These are phyloP conservation scores for Tephrocybe sp. DNA, from an alignment of 768 basidiomycete species.

Conservation along the genomic window DNA sequence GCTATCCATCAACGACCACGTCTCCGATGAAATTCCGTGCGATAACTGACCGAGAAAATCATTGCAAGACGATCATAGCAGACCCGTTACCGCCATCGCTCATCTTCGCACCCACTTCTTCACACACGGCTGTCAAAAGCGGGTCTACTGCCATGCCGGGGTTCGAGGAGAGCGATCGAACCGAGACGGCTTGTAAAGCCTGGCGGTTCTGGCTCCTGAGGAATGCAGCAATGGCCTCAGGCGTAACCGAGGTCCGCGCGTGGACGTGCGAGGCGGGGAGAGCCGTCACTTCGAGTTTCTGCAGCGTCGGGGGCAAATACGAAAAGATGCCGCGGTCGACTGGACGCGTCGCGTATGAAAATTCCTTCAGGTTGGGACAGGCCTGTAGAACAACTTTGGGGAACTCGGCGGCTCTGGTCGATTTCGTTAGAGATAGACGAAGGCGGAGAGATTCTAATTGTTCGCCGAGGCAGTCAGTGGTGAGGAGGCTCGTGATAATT, in stretches of 20 bases:
- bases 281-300: conserved; percentile 8
- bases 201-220: conserved; percentile 4
- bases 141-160: conserved; percentile 3
- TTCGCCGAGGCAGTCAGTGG: neutral
- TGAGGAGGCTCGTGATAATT: conserved; percentile 3
- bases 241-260: conserved; percentile 6
- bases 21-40: neutral
- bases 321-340: conserved; percentile 4
- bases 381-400: conserved; percentile 3
- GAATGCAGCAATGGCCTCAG: conserved; percentile 5
- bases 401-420: neutral
- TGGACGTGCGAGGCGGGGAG: conserved; percentile 6
- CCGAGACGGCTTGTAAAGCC: conserved; percentile 1
- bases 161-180: conserved; percentile 5
- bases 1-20: neutral
- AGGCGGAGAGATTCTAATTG: conserved; percentile 2
- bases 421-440: conserved; percentile 3
- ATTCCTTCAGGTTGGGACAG: conserved; percentile 8
- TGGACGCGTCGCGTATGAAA: conserved; percentile 7
- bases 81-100: conserved; percentile 10
- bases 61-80: conserved; percentile 5
- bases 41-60: neutral
- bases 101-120: conserved; percentile 7
- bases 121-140: conserved; percentile 7
- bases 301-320: conserved; percentile 5